Evolutionary conservation across 495 filamentous ascomycete genomes (phyloP), one percentile per base, ranked within the genome.

Genomic region (Oidiodendron maius): DNA sequence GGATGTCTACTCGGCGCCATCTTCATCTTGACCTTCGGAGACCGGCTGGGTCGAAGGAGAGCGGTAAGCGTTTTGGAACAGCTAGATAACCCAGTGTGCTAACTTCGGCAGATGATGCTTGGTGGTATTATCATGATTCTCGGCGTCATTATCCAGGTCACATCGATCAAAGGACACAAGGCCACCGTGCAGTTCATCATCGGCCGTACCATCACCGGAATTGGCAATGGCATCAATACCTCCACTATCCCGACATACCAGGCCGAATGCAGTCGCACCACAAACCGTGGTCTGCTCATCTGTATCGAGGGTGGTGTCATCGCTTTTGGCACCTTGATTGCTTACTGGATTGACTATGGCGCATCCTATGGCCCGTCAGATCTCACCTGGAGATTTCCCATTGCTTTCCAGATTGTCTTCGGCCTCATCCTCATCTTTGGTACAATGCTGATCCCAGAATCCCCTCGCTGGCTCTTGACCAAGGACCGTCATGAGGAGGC

Each of bases 261-360:
- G 66, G 85, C 83, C 30, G 83, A 87, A 61, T 86, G 84, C 64
- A 83, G 80, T 21, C 80, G 81, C 50, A 81, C 86, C 0, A 80
- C 75, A 56, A 91, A 91, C 62, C 78, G 87, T 55, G 88, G 87
- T 48, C 78, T 89, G 3, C 66, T 90, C 40, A 89, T 94, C 60
- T 91, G 86, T 67, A 89, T 91, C 46, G 85, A 91, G 58, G 88
- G 88, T 53, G 82, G 79, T 55, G 72, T 81, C 50, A 89, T 91
- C 51, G 86, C 86, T 35, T 86, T 91, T 45, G 87, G 87, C 38
- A 82, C 78, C 8, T 65, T 88, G 35, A 80, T 90, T 22, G 84
- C 85, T 21, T 91, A 91, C 69, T 91, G 87, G 87, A 72, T 91
- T 48, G 85, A 89, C 56, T 91, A 86, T 52, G 87, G 86, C 37